Base-by-base conservation (phyloP, 169 alveolate species). In the Plasmodium inui region DNA sequence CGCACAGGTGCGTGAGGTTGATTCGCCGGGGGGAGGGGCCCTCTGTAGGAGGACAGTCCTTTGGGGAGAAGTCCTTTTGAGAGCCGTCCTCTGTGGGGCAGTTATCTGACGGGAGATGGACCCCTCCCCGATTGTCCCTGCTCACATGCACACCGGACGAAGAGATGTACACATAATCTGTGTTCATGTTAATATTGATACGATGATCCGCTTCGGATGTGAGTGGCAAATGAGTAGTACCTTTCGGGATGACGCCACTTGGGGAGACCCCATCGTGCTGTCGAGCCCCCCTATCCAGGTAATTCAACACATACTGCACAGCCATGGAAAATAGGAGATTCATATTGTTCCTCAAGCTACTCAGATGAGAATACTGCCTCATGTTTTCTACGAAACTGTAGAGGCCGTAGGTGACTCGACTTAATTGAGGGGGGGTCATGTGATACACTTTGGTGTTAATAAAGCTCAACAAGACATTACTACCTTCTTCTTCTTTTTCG, bases 351-450 rank as follows among this genome's bases (percentile, higher is more conserved):
- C 82, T 55, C 82, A 89, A 30, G 50, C 28, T 57, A 8, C 50
- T 67, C 32, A 89, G 53, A 28, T 79, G 55, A 2, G 94, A 79
- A 50, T 78, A 89, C 4, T 89, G 94, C 46, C 78, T 89, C 94
- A 89, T 89, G n/a, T 89, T 89, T 61, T 89, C 94, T n/a, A 89
- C 37, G 61, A 89, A 89, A 34, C 53, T 85, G 72, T 89, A 89
- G 19, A 89, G 17, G 2, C 90, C 83, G 50, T 89, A 79, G 8
- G 94, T 89, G 26, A 89, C 26, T 17, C 76, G 41, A 14, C 46
- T n/a, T 17, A 89, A 30, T 22, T 89, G 76, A 1, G 26, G 26
- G 1, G 82, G 81, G 6, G 41, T 67, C 89, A 89, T 78, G 61
- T 67, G 70, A 61, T 79, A 89, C 1, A 89, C 46, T 37, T 22